A percentile compares a stretch with the other conserved stretches of the same genome.
Conservation (phyloP, 1,139 yeast species). For the Casaregolazyma lundiana region DNA sequence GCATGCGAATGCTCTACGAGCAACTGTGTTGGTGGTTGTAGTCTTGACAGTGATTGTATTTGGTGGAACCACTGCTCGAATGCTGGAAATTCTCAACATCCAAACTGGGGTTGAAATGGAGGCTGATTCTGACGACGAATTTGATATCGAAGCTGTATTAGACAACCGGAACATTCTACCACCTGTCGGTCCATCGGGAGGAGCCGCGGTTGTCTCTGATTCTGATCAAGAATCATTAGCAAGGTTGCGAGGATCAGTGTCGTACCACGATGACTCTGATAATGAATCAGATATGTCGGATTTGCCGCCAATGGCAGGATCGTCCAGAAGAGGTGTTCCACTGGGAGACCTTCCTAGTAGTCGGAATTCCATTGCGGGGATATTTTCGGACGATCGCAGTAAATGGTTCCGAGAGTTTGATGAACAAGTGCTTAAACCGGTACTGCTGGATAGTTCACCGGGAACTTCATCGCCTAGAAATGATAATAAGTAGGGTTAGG, state of each 20-base stretch:
- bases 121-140: constrained; percentile 83
- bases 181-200: neutral
- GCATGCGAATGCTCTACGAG: constrained; percentile 79
- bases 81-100: constrained; percentile 92
- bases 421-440: constrained; percentile 94
- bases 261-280: constrained; percentile 26
- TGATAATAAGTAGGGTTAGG: neutral
- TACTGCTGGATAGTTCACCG: constrained; percentile 56
- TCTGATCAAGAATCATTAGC: constrained; percentile 13
- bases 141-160: constrained; percentile 77
- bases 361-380: constrained; percentile 19
- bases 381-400: constrained; percentile 64
- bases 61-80: constrained; percentile 98
- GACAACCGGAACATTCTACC: constrained; percentile 12
- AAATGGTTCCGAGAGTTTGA: constrained; percentile 93
- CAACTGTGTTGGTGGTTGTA: constrained; percentile 94
- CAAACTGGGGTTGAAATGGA: constrained; percentile 88
- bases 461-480: constrained; percentile 17
- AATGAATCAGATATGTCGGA: constrained; percentile 30
- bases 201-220: neutral
- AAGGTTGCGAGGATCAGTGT: constrained; percentile 20
- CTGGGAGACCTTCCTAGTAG: constrained; percentile 37
- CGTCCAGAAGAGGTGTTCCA: constrained; percentile 17
- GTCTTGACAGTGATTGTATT: constrained; percentile 92
- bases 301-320: constrained; percentile 31